Evolutionary conservation across 768 basidiomycete genomes (phyloP).

Genomic region (Mycena epipterygia): DNA sequence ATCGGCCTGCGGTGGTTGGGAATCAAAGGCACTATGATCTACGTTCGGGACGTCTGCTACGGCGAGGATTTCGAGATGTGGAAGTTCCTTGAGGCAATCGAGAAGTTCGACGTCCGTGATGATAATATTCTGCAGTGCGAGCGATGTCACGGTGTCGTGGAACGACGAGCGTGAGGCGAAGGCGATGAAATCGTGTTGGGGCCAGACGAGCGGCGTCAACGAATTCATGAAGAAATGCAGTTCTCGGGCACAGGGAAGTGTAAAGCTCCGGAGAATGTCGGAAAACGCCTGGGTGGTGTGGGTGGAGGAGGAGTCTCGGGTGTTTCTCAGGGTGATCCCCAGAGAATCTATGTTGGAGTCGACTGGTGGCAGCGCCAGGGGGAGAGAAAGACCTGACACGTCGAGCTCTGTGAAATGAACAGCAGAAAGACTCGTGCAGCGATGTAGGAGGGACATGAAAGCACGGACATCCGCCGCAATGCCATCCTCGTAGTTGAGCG

Average conservation of each 20-base stretch:
- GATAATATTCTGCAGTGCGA: not conserved
- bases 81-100: not conserved
- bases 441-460: not conserved
- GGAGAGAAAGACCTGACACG: not conserved
- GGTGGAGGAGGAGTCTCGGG: not conserved
- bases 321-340: not conserved
- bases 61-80: slow-evolving; percentile 5
- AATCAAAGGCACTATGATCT: too few relatives aligned
- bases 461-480: not conserved
- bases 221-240: slow-evolving; percentile 3
- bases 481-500: slow-evolving; percentile 9
- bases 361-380: not conserved
- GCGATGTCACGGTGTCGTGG: slow-evolving; percentile 1
- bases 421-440: not conserved
- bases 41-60: not conserved
- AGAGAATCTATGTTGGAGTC: not conserved
- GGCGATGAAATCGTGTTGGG: not conserved
- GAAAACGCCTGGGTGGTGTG: not conserved
- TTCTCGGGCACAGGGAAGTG: not conserved
- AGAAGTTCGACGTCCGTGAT: not conserved
- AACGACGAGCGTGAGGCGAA: slow-evolving; percentile 12
- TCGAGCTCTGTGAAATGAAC: not conserved
- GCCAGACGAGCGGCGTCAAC: slow-evolving; percentile 1
- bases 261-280: not conserved
- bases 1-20: not conserved